These are phyloP conservation scores for Coriolopsis trogii DNA, from an alignment of 1,284 basidiomycete species.

Conservation along the genomic window DNA sequence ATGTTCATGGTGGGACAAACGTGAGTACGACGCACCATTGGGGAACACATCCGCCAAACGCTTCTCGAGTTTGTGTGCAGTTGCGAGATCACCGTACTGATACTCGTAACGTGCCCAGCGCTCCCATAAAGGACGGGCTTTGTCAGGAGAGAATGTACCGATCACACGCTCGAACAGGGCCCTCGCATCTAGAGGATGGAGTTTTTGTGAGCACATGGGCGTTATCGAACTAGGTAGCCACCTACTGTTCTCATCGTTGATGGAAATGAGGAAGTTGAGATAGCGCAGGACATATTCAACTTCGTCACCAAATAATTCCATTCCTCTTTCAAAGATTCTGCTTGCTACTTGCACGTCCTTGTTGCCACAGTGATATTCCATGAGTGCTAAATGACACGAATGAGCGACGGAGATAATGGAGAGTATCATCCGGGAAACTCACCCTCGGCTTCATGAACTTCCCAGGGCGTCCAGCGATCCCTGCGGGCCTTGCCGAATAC, in stretches of 20 bases:
- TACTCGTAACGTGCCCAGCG: conserved; percentile 96
- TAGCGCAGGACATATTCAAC: conserved; percentile 88
- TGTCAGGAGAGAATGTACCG: conserved; percentile 76
- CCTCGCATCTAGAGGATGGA: conserved; percentile 97
- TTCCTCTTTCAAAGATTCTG: conserved; percentile 94
- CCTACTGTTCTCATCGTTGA: conserved; percentile 96
- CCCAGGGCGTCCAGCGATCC: conserved; percentile 88
- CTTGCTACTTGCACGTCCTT: conserved; percentile 86
- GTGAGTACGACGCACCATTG: conserved; percentile 52
- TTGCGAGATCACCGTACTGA: conserved; percentile 91
- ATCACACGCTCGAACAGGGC: conserved; percentile 94
- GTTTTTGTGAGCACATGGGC: too few species aligned
- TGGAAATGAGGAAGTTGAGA: conserved; percentile 89
- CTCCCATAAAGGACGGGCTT: conserved; percentile 90
- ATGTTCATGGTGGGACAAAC: background rate
- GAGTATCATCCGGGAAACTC: too few species aligned
- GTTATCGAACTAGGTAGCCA: background rate
- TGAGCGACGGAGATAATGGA: conserved; percentile 1
- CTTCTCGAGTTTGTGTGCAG: conserved; percentile 87
- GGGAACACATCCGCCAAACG: conserved; percentile 89
- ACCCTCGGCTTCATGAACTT: conserved; percentile 93
- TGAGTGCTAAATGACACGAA: conserved; percentile 62
- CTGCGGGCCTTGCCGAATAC: conserved; percentile 88
- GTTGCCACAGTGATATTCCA: conserved; percentile 91
- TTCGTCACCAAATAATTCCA: conserved; percentile 85